A percentile compares a stretch with the other conserved stretches of the same genome.
These are phyloP conservation scores for Gaeumannomyces sp. DNA, from an alignment of 2,329 filamentous ascomycete genomes.

Conservation along the genomic window DNA sequence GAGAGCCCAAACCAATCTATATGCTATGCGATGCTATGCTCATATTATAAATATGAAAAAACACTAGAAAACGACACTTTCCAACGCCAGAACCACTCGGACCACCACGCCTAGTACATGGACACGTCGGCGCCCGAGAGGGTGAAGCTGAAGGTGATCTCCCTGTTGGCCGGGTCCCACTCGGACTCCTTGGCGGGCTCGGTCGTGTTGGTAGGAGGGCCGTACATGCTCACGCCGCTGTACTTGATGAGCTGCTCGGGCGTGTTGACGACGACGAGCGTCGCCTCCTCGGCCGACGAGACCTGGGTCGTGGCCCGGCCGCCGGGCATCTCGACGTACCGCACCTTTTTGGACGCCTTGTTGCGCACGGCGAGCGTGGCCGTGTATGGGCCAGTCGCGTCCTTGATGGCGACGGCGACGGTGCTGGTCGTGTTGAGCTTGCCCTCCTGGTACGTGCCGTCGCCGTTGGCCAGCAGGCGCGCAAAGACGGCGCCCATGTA, in stretches of 20 bases:
- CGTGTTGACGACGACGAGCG: slow-evolving; percentile 42
- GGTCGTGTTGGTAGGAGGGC: not conserved
- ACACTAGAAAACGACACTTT: not conserved
- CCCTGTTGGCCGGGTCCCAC: not conserved
- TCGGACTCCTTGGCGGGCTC: too few relatives aligned
- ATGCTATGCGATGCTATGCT: not conserved
- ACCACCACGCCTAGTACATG: not conserved
- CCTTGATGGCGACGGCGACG: slow-evolving; percentile 8
- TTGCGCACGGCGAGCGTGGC: slow-evolving; percentile 32
- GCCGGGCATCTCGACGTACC: slow-evolving; percentile 30
- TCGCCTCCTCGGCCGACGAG: slow-evolving; percentile 34
- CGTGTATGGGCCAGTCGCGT: slow-evolving; percentile 23
- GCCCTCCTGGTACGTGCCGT: slow-evolving; percentile 17
- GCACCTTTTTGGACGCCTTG: slow-evolving; percentile 20
- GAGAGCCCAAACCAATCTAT: not conserved
- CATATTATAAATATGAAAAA: too few relatives aligned
- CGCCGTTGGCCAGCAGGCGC: not conserved
- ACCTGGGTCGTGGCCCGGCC: slow-evolving; percentile 29
- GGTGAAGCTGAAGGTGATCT: not conserved
- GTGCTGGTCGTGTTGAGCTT: slow-evolving; percentile 29
- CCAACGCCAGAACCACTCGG: too few relatives aligned
- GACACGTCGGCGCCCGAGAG: not conserved
- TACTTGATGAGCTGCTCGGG: slow-evolving; percentile 36
- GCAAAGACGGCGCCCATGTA: slow-evolving; percentile 45
- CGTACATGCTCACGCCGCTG: slow-evolving; percentile 22